These are phyloP conservation scores for Rhizopus stolonifer DNA, from an alignment of 371 early-diverging fungal species.

Conservation along the genomic window DNA sequence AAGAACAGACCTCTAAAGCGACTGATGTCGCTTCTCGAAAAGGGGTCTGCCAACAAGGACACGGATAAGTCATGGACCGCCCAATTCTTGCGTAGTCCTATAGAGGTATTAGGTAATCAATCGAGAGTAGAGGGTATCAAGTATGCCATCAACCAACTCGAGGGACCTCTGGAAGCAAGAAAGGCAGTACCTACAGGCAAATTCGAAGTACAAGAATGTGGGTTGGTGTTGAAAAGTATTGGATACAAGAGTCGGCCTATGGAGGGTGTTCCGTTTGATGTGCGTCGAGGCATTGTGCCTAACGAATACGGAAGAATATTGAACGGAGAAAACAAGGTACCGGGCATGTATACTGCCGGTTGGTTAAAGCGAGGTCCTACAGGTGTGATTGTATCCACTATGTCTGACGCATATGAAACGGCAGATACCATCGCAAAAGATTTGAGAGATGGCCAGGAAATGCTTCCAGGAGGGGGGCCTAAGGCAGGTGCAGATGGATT, in stretches of 20 bases:
- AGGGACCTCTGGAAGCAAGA: conserved; percentile 51
- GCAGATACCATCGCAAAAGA: conserved; percentile 75
- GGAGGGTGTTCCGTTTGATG: conserved; percentile 80
- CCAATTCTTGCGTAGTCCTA: conserved; percentile 75
- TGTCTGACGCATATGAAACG: conserved; percentile 92
- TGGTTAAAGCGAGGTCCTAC: conserved; percentile 95
- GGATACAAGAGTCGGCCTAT: conserved; percentile 83
- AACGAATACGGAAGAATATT: conserved; percentile 77
- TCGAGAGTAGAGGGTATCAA: conserved; percentile 44
- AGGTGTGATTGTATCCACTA: conserved; percentile 94
- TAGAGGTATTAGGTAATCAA: conserved; percentile 39
- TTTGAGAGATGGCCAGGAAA: conserved; percentile 32
- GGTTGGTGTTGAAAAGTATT: conserved; percentile 78
- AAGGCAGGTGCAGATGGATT: conserved; percentile 36
- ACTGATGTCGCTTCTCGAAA: conserved; percentile 74
- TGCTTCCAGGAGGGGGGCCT: conserved; percentile 16
- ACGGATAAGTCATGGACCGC: conserved; percentile 69
- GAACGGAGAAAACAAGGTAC: conserved; percentile 48
- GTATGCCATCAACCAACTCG: conserved; percentile 72
- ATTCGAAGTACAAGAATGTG: conserved; percentile 53
- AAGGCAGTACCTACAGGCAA: conserved; percentile 63
- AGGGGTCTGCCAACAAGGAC: conserved; percentile 41
- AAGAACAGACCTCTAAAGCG: conserved; percentile 72
- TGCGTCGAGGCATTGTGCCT: conserved; percentile 64
- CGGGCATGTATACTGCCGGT: conserved; percentile 83